A percentile compares a stretch with the other conserved stretches of the same genome.
phyloP scores from a whole-genome alignment of 106 monocot species.

The Dioscorea zingiberensis region DNA sequence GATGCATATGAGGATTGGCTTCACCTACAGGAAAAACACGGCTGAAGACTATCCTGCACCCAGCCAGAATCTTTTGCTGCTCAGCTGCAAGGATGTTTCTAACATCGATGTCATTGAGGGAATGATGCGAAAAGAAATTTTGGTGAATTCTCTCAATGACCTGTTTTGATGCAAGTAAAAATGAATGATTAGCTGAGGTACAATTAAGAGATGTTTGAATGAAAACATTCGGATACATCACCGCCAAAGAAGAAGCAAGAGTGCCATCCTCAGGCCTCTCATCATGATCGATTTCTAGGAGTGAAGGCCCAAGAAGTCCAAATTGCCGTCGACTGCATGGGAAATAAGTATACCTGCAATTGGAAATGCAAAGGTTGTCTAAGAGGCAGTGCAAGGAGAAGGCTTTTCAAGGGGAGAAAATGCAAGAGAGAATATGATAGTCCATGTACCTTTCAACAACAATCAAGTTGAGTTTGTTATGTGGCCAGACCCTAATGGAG shows the following conservation, averaged over 20 bases:
- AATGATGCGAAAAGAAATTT: conserved; percentile 67
- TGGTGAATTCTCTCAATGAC: conserved; percentile 87
- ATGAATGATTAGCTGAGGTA: neutral
- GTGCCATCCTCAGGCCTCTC: conserved; percentile 92
- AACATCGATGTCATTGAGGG: conserved; percentile 70
- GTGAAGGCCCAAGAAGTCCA: conserved; percentile 87
- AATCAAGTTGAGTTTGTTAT: conserved; percentile 89
- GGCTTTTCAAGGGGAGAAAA: too few species aligned
- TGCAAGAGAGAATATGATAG: neutral
- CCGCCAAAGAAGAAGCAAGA: conserved; percentile 76
- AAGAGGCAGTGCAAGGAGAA: neutral
- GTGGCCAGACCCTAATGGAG: conserved; percentile 88
- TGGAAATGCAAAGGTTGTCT: neutral
- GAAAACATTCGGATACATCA: conserved; percentile 4
- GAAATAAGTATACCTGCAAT: conserved; percentile 83
- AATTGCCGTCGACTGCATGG: conserved; percentile 93
- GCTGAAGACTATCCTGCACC: conserved; percentile 92
- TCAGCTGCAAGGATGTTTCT: conserved; percentile 85
- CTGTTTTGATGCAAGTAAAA: conserved; percentile 25
- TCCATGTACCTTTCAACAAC: conserved; percentile 77
- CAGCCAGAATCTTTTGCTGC: conserved; percentile 70
- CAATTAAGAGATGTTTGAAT: neutral
- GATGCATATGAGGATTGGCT: conserved; percentile 80
- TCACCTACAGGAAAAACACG: conserved; percentile 89
- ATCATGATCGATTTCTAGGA: conserved; percentile 91